Base-by-base conservation (phyloP, 1,139 yeast genomes). In the Lodderomyces metapsilosis region DNA sequence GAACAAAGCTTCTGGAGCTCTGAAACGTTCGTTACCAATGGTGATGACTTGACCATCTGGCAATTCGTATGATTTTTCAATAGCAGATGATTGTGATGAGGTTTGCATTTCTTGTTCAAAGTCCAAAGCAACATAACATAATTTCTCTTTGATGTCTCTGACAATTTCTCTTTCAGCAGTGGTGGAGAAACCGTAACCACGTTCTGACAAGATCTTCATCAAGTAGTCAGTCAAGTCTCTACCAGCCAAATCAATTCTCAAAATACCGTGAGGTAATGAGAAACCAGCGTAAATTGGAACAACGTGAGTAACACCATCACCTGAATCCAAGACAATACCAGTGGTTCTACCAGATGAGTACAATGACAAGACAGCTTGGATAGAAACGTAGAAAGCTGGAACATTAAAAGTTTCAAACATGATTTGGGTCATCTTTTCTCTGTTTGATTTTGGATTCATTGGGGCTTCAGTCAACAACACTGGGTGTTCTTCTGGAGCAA, bases 241-340 rank as follows among this genome's bases (percentile, higher is more conserved):
- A 78, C 98, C 98, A 62, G 98, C 98, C 76, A 92, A 82, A 76
- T 92, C 97, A 64, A 92, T 85, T 85, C 98, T 91, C 79, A 88
- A 82, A 67, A 92, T 92, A 70, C 98, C 98, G 74, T 92, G 97
- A 63, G 98, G 97, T 70, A 92, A 80, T 48, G 98, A 88, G 95
- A 91, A 92, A 80, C 98, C 98, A 58, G 97, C 96, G 78, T 92
- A 92, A 68, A 92, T 92, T 72, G 98, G 98, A 54, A 92, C 98
- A 73, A 92, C 97, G 95, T 92, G 98, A 63, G 98, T 89, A 63
- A 92, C 98, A 86, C 98, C 98, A 71, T 92, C 98, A 83, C 98
- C 98, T 53, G 98, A 89, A 78, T 92, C 98, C 69, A 92, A 83
- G 56, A 92, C 98, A 64, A 92, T 91, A 88, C 98, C 98, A 58